phyloP scores from a whole-genome alignment of 225 moss, liverwort and hornwort genomes.

The Bryum argenteum region DNA sequence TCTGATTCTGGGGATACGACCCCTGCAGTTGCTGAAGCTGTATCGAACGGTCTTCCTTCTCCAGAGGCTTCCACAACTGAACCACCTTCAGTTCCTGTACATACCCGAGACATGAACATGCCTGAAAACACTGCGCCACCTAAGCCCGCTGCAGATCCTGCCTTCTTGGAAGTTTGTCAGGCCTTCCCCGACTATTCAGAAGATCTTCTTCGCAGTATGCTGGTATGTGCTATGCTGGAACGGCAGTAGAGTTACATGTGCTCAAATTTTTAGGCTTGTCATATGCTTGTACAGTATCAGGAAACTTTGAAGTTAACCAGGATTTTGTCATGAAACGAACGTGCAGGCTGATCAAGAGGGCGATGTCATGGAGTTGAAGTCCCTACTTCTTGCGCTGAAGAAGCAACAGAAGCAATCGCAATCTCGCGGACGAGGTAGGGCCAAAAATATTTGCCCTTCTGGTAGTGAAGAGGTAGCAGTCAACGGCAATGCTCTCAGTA shows the following conservation, averaged over 20 bases:
- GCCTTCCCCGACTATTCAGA: constrained; percentile 56
- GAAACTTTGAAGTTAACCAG: not conserved
- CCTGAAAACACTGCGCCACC: constrained; percentile 23
- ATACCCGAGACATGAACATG: constrained; percentile 2
- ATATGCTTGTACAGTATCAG: not conserved
- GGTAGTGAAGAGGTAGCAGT: constrained; percentile 28
- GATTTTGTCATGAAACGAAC: not conserved
- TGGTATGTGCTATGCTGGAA: constrained; percentile 36
- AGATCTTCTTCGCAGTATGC: constrained; percentile 61
- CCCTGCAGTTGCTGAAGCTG: constrained; percentile 9
- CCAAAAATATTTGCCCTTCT: constrained; percentile 23
- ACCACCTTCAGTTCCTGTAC: constrained; percentile 22
- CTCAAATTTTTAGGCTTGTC: not conserved
- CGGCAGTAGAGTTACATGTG: not conserved
- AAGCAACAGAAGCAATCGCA: constrained; percentile 51
- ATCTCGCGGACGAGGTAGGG: constrained; percentile 42
- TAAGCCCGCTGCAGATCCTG: constrained; percentile 36
- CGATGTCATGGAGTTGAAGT: constrained; percentile 41
- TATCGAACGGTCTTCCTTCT: constrained; percentile 16
- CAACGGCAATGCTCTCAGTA: constrained; percentile 25
- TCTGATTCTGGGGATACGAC: not conserved
- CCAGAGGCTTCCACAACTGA: constrained; percentile 15
- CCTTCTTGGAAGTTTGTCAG: constrained; percentile 42
- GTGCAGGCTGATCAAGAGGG: constrained; percentile 62
- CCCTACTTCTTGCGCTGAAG: constrained; percentile 36